A percentile compares a stretch with the other conserved stretches of the same genome.
Conservation (phyloP, 2,329 filamentous ascomycete species). For the Ascochyta fabae region DNA sequence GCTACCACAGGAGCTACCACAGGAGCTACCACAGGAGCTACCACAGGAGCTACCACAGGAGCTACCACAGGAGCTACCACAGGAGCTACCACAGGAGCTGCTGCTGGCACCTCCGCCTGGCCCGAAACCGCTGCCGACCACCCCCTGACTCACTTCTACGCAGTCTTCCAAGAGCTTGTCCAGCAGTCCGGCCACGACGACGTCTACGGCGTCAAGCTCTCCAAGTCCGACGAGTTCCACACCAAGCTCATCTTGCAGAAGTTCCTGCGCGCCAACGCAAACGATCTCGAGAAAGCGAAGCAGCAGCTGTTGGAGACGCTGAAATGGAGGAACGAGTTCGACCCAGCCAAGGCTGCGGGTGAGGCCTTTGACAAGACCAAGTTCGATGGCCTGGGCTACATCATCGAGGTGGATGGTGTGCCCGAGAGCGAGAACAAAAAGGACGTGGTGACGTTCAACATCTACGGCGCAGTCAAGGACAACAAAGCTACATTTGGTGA, state of each 20-base stretch:
- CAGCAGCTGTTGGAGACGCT: conserved; percentile 81
- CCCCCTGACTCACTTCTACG: conserved; percentile 63
- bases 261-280: conserved; percentile 88
- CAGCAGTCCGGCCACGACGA: conserved; percentile 69
- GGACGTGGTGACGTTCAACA: conserved; percentile 84
- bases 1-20: no score
- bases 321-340: conserved; percentile 79
- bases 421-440: conserved; percentile 62
- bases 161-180: conserved; percentile 64
- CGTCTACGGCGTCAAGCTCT: conserved; percentile 84
- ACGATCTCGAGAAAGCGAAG: conserved; percentile 74
- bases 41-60: no score
- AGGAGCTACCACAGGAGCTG: background rate
- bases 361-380: conserved; percentile 69
- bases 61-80: no score
- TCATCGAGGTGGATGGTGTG: conserved; percentile 71
- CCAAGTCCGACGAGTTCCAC: conserved; percentile 63
- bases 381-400: conserved; percentile 80
- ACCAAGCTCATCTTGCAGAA: conserved; percentile 89
- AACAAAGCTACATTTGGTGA: conserved; percentile 82
- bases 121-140: conserved; percentile 47
- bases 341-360: conserved; percentile 70
- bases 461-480: conserved; percentile 87
- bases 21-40: no score
- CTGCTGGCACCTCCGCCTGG: conserved; percentile 37